Evolutionary conservation across 2,329 filamentous ascomycete genomes (phyloP).

Genomic region (Colletotrichum eleusines): DNA sequence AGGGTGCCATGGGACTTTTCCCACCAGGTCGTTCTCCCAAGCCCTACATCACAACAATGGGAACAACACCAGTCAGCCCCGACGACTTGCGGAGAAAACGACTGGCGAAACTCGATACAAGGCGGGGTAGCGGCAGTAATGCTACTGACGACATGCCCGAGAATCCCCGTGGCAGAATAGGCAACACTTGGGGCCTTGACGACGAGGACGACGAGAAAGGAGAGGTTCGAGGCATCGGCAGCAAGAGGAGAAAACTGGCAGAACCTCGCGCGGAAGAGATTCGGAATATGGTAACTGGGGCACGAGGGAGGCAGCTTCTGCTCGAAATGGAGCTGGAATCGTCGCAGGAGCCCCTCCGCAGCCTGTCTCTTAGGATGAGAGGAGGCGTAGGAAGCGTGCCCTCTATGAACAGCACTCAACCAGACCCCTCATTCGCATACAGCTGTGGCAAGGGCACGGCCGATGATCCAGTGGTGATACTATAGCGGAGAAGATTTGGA

Average conservation of each 20-base stretch:
- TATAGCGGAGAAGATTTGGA: background rate
- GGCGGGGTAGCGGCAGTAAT: background rate
- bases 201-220: background rate
- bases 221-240: background rate
- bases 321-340: slow-evolving; percentile 2
- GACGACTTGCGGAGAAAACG: background rate
- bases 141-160: rapidly evolving
- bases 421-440: background rate
- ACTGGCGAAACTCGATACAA: background rate
- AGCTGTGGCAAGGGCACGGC: background rate
- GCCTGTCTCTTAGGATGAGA: background rate
- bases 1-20: too few relatives aligned
- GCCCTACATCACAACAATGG: too few relatives aligned
- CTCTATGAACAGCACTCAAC: too few relatives aligned
- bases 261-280: background rate
- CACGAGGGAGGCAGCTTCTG: background rate
- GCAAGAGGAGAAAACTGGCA: slow-evolving; percentile 1
- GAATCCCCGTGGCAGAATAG: background rate
- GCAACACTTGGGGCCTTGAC: background rate
- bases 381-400: background rate
- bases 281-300: background rate
- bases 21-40: background rate
- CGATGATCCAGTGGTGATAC: slow-evolving; percentile 5
- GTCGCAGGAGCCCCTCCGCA: background rate
- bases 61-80: background rate